phyloP scores from a whole-genome alignment of 768 basidiomycete species.

The Pisolithus microcarpus region DNA sequence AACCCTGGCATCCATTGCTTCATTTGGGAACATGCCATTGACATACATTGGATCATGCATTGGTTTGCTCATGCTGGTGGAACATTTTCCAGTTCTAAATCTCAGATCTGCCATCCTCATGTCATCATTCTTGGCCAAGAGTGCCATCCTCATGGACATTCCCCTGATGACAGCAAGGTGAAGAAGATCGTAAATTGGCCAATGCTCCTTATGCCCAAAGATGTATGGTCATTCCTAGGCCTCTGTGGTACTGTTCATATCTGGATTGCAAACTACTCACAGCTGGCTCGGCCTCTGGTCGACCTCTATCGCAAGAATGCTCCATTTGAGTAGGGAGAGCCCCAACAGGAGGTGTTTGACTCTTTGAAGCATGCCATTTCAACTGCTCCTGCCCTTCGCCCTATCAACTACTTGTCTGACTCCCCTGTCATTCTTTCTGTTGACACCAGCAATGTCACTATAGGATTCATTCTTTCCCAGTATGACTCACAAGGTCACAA shows the following conservation, averaged over 20 bases:
- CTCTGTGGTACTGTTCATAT: constrained; percentile 18
- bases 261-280: constrained; percentile 24
- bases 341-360: constrained; percentile 4
- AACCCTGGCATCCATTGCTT: no score
- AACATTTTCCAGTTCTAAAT: no score
- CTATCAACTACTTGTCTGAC: not conserved
- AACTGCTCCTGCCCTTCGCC: constrained; percentile 2
- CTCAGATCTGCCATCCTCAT: no score
- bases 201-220: constrained; percentile 4
- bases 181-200: constrained; percentile 29
- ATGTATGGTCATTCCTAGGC: constrained; percentile 25
- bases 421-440: not conserved
- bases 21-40: no score
- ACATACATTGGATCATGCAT: no score
- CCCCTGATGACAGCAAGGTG: constrained; percentile 18
- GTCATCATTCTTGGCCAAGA: constrained; percentile 25
- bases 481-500: no score
- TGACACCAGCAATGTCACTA: no score
- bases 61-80: no score
- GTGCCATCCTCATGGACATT: constrained; percentile 30
- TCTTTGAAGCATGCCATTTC: constrained; percentile 18
- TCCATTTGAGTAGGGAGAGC: constrained; percentile 16
- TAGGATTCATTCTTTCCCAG: no score
- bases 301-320: constrained; percentile 21
- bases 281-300: constrained; percentile 15